Base-by-base conservation (phyloP, 2,329 filamentous ascomycete species). In the Coccinonectria pachysandricola region DNA sequence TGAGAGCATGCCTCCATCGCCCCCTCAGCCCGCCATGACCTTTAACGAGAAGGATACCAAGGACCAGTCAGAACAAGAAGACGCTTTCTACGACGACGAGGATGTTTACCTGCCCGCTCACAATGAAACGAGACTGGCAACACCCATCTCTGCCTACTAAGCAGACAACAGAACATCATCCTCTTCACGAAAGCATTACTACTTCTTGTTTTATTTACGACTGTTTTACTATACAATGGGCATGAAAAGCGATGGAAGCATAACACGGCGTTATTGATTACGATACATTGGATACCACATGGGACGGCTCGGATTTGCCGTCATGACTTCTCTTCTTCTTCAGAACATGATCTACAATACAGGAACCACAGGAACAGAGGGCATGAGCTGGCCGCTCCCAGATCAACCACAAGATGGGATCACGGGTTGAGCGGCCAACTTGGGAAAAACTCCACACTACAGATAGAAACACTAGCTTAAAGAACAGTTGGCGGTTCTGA, bases 1-100 rank as follows among this genome's bases (percentile, higher is more conserved):
- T 43, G 80, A 86, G 56, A 76, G 82, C 41, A 73, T 83, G 72
- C 81, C 81, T 6, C 78, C 77, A 12, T 82, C 78, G 34, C 79
- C 79, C 19, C 70, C 72, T 21, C 60, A 64, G 12, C 52, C 67
- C 15, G 52, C 65, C 18, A 57, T 84, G 27, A 57, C 65, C 20
- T 80, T 84, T 47, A 59, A 67, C 23, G 63, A 71, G 43, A 71
- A 77, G 60, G 60, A 72, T 45, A 42, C 39, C 40, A 58, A 57
- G 48, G 49, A 56, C 46, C 48, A 54, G 44, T 46, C 53, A 31
- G 55, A 57, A 46, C 46, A 58, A 45, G 47, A 59, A 48, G 49
- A 52, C 47, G 47, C 54, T 39, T 61, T 66, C 48, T 70, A 66
- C 52, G 57, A 60, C 31, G 62, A 68, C 32, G 62, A 68, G 32